Conservation (phyloP, 371 early-diverging fungal genomes). For the Capniomyces stellatus region DNA sequence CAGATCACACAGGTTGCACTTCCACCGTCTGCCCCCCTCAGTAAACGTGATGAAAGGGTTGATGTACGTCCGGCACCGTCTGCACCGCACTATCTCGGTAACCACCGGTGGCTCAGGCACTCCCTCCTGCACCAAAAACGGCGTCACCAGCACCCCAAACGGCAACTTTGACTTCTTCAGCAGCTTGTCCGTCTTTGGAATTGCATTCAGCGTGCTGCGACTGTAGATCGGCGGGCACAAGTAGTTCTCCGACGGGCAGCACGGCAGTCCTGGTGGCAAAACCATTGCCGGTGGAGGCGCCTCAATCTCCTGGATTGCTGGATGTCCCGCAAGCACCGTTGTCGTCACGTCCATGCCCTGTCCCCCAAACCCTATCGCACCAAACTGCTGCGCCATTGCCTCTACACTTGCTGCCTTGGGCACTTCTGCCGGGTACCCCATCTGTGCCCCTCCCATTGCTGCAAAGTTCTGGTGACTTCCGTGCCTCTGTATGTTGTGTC, state of each 20-base stretch:
- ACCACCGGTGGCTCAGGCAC: constrained; percentile 55
- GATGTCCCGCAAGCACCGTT: constrained; percentile 33
- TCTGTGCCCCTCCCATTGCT: background rate
- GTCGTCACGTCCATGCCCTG: constrained; percentile 15
- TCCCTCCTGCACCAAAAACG: constrained; percentile 76
- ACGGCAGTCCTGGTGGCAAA: constrained; percentile 44
- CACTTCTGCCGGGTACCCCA: background rate
- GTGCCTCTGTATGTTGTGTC: background rate
- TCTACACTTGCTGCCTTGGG: background rate
- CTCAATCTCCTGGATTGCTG: constrained; percentile 33
- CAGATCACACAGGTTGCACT: constrained; percentile 82
- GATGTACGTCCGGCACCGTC: constrained; percentile 82
- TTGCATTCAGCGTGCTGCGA: constrained; percentile 71
- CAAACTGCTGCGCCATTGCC: constrained; percentile 18
- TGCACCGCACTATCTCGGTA: constrained; percentile 73
- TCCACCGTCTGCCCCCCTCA: constrained; percentile 73
- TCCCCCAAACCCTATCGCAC: constrained; percentile 16
- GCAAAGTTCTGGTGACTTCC: background rate
- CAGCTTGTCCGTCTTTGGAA: constrained; percentile 67
- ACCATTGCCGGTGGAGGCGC: constrained; percentile 33
- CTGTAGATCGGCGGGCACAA: constrained; percentile 63
- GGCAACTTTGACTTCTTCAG: constrained; percentile 57
- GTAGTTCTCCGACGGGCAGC: constrained; percentile 43
- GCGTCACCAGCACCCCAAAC: constrained; percentile 77
- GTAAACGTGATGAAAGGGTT: constrained; percentile 76